Percentiles rank a stretch among this genome's conserved stretches.
Evolutionary conservation across 2,329 filamentous ascomycete genomes (phyloP).

Genomic region (Fusarium sp.): DNA sequence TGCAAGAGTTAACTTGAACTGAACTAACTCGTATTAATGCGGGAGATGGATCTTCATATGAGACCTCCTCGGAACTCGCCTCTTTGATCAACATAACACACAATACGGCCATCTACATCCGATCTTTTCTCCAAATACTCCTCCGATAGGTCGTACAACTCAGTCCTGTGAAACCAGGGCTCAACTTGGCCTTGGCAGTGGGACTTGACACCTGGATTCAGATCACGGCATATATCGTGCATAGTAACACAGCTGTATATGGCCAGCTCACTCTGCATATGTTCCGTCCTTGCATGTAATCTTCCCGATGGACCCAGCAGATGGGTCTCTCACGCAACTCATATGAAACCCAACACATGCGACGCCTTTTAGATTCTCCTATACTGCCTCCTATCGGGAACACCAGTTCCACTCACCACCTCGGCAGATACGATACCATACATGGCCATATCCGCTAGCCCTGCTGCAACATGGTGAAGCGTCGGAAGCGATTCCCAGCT

Average conservation of each 20-base stretch:
- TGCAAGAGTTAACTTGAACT: neutral
- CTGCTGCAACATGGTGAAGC: conserved; percentile 29
- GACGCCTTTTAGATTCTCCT: neutral
- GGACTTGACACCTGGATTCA: neutral
- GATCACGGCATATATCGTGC: neutral
- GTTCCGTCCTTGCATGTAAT: conserved; percentile 50
- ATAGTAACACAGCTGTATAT: neutral
- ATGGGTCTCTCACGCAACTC: neutral
- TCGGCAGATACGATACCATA: conserved; percentile 22
- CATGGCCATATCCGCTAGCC: conserved; percentile 28
- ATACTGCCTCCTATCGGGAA: neutral
- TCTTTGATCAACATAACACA: neutral
- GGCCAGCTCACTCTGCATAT: neutral
- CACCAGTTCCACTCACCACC: conserved; percentile 11
- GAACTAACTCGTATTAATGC: neutral
- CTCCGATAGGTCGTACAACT: neutral
- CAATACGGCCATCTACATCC: neutral
- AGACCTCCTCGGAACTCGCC: neutral
- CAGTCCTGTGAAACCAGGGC: neutral
- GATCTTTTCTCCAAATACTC: neutral
- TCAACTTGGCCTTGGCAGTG: neutral
- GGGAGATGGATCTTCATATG: neutral
- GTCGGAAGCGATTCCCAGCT: conserved; percentile 29
- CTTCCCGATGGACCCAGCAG: neutral
- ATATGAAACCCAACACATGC: neutral